These are phyloP conservation scores for Starmerella floris DNA, from an alignment of 805 yeast genomes.

Conservation along the genomic window DNA sequence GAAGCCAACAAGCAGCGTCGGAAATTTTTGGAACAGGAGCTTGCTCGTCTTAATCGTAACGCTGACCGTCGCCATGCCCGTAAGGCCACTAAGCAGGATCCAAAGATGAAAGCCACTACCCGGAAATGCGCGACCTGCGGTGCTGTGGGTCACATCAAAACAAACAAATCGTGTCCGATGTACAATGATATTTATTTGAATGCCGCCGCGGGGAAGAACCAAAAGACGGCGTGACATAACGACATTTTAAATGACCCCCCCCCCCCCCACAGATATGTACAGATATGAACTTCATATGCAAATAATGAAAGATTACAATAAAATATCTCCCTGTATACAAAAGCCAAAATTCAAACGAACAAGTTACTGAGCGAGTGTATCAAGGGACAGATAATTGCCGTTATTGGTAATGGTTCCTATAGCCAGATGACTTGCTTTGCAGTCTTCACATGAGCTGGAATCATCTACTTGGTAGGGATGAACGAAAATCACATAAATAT, in stretches of 20 bases:
- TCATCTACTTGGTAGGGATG: too few species aligned
- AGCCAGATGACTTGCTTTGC: too few species aligned
- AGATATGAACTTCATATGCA: neutral
- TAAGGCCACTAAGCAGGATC: conserved; percentile 41
- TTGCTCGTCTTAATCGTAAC: conserved; percentile 69
- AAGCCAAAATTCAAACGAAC: too few species aligned
- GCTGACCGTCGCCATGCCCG: conserved; percentile 53
- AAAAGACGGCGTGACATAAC: too few species aligned
- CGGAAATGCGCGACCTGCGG: conserved; percentile 93
- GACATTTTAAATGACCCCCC: too few species aligned
- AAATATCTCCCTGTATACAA: neutral
- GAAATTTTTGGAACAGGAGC: conserved; percentile 64
- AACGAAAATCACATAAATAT: neutral
- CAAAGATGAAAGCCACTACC: conserved; percentile 57
- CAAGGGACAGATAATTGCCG: too few species aligned
- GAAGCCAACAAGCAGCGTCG: conserved; percentile 68
- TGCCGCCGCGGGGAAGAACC: conserved; percentile 8
- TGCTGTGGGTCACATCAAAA: conserved; percentile 84
- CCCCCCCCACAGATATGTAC: too few species aligned
- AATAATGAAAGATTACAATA: neutral
- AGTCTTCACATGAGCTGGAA: too few species aligned
- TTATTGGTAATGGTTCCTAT: too few species aligned
- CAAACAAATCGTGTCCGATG: conserved; percentile 84
- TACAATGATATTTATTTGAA: conserved; percentile 38
- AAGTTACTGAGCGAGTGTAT: too few species aligned